Conservation (phyloP, 305 asterid species). For the Fraxinus baroniana region DNA sequence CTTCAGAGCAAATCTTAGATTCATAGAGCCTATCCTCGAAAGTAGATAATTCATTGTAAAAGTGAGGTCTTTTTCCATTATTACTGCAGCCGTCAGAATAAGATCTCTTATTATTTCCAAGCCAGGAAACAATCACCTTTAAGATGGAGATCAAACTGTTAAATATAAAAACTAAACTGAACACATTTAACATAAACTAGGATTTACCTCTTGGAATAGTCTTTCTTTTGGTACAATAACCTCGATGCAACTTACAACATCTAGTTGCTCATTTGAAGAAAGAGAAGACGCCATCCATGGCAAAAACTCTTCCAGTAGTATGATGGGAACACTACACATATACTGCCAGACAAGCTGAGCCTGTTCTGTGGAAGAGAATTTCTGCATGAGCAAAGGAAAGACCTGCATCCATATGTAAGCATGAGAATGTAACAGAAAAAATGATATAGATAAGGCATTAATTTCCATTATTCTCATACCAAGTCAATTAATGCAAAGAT, state of each 20-base stretch:
- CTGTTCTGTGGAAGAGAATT: constrained; percentile 62
- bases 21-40: constrained; percentile 44
- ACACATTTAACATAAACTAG: constrained; percentile 12
- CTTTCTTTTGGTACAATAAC: constrained; percentile 64
- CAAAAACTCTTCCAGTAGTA: constrained; percentile 69
- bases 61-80: constrained; percentile 47
- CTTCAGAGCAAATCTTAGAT: constrained; percentile 31
- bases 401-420: constrained; percentile 47
- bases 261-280: constrained; percentile 52
- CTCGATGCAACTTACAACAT: constrained; percentile 49
- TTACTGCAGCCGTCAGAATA: constrained; percentile 30
- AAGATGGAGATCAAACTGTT: constrained; percentile 30
- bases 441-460: not conserved
- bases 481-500: not conserved
- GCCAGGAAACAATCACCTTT: constrained; percentile 77
- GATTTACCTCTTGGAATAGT: constrained; percentile 70
- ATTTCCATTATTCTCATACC: not conserved
- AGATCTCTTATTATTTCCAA: constrained; percentile 42
- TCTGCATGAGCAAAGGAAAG: constrained; percentile 63
- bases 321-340: constrained; percentile 72
- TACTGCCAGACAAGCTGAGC: constrained; percentile 81
- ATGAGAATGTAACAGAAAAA: constrained; percentile 14
- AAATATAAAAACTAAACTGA: constrained; percentile 26
- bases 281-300: constrained; percentile 66
- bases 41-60: constrained; percentile 45